A percentile compares a stretch with the other conserved stretches of the same genome.
phyloP scores from a whole-genome alignment of 768 basidiomycete genomes.

The Calvatia gigantea region DNA sequence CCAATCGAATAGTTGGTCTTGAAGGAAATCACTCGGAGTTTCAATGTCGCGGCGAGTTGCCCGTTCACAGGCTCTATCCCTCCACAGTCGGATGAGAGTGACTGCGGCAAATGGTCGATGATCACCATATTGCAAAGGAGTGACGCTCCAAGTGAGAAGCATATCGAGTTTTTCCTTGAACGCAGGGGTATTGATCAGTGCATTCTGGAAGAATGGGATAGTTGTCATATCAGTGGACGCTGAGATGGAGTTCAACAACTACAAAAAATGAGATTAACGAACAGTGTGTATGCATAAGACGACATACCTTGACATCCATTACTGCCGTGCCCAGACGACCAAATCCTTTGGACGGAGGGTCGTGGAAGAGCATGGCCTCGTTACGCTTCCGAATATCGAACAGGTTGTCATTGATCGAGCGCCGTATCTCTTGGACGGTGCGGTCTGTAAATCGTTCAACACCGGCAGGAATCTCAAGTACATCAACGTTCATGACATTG shows the following conservation, averaged over 20 bases:
- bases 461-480: slow-evolving; percentile 17
- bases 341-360: slow-evolving; percentile 57
- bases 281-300: too few species aligned
- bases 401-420: slow-evolving; percentile 53
- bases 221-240: slow-evolving; percentile 56
- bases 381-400: slow-evolving; percentile 74
- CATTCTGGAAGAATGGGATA: slow-evolving; percentile 55
- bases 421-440: slow-evolving; percentile 38
- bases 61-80: slow-evolving; percentile 56
- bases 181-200: slow-evolving; percentile 31
- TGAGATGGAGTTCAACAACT: slow-evolving; percentile 79
- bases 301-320: slow-evolving; percentile 43
- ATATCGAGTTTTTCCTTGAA: slow-evolving; percentile 72
- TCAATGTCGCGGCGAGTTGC: slow-evolving; percentile 60
- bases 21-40: slow-evolving; percentile 60
- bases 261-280: slow-evolving; percentile 1
- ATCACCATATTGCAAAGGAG: slow-evolving; percentile 77
- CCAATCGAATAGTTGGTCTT: slow-evolving; percentile 82
- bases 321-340: slow-evolving; percentile 62
- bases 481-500: slow-evolving; percentile 42
- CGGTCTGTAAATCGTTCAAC: slow-evolving; percentile 23
- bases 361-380: slow-evolving; percentile 74
- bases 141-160: slow-evolving; percentile 78
- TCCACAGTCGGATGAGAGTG: slow-evolving; percentile 63
- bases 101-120: slow-evolving; percentile 76